phyloP scores from a whole-genome alignment of 2,329 filamentous ascomycete species.

The Ophiostoma fasciatum region DNA sequence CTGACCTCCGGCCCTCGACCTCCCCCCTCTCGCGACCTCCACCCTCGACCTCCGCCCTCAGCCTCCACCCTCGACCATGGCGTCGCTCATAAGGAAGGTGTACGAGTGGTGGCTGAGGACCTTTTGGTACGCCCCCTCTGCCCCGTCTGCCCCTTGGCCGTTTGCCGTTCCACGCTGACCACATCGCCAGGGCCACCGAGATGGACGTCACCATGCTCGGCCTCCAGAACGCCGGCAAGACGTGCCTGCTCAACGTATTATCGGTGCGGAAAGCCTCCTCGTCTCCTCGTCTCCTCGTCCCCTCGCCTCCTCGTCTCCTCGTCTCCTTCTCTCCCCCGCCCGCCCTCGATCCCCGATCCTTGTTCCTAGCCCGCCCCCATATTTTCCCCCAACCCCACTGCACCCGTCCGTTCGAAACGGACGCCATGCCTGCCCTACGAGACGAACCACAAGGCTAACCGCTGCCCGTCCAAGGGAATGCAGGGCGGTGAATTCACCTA shows the following conservation, averaged over 20 bases:
- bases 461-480: not conserved
- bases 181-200: conserved; percentile 72
- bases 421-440: too few relatives aligned
- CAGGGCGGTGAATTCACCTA: conserved; percentile 93
- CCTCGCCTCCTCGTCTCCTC: conserved; percentile 1
- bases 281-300: not conserved
- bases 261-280: conserved; percentile 51
- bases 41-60: not conserved
- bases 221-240: conserved; percentile 95
- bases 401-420: too few relatives aligned
- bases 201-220: conserved; percentile 99
- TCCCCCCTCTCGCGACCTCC: not conserved
- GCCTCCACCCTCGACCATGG: conserved; percentile 48
- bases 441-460: too few relatives aligned
- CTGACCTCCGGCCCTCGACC: not conserved
- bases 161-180: too few relatives aligned
- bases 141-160: too few relatives aligned
- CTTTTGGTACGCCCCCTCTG: conserved; percentile 59
- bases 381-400: conserved; percentile 1
- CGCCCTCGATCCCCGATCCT: not conserved
- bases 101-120: conserved; percentile 98
- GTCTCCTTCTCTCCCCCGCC: not conserved
- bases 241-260: conserved; percentile 80
- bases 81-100: conserved; percentile 79
- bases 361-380: conserved; percentile 3